Evolutionary conservation across 2,329 filamentous ascomycete species (phyloP), one percentile per base, ranked within the genome.

Genomic region (Grosmannia huntii): DNA sequence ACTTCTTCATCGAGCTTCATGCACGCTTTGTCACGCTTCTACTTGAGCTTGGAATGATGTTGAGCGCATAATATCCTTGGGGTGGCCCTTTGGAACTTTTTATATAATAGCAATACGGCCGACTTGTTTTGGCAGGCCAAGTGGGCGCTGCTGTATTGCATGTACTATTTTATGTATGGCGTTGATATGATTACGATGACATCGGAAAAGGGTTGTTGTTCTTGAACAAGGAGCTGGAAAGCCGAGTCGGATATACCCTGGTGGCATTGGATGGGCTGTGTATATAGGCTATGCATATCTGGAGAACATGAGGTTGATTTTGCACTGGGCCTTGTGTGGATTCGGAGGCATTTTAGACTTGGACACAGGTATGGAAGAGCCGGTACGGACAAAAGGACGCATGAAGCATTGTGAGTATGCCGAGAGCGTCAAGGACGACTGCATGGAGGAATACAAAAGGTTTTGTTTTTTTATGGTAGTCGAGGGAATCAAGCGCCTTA

Each of bases 1-100:
- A 86, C 66, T 84, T 87, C 65, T 87, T 87, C 63, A 80, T 86
- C 58, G 79, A 85, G 70, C 70, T 87, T 60, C 84, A 87, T 67
- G 72, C 76, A 46, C 76, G 77, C 62, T 87, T 87, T 65, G 84
- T 86, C 28, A 76, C 78, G 65, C 72, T 87, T 48, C 70, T 86
- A 56, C 73, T 84, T 19, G 81, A 85, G 67, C 72, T 83, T 31
- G 77, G 78, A 19, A 76, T 81, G 14, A 75, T 76, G 27, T 67
- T 82, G 50, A 79, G 74, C 61, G 75, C 77, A 11, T 82, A 21
- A 55, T 19, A 33, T 33, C 31, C 31, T 33, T 10, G 31, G 31
- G 31, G 31, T 6, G 2, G 5, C 31, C 31, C 5, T 33, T 10
- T 33, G 31, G 31, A 33, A 5, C 28, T 5, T 28, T 33, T 33